phyloP scores from a whole-genome alignment of 2,329 filamentous ascomycete genomes.

The Bipolaris sorokiniana region DNA sequence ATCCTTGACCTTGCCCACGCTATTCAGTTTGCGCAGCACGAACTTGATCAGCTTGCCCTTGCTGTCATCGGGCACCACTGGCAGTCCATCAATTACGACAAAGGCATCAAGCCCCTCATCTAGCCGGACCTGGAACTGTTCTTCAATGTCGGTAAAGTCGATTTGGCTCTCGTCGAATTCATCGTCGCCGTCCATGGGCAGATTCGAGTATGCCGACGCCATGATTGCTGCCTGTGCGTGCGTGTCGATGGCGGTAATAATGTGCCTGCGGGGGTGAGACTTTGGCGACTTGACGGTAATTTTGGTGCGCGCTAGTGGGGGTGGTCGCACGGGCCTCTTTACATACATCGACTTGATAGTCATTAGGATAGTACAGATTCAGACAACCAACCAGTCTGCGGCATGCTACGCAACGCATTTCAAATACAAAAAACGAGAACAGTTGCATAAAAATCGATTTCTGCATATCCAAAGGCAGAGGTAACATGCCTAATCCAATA shows the following conservation, averaged over 20 bases:
- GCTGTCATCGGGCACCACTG: conserved; percentile 85
- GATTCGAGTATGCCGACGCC: conserved; percentile 91
- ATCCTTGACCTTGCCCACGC: conserved; percentile 82
- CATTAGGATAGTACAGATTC: neutral
- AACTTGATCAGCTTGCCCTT: conserved; percentile 96
- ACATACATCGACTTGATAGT: neutral
- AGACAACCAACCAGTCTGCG: no score
- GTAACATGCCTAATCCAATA: conserved; percentile 7
- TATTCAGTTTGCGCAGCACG: conserved; percentile 88
- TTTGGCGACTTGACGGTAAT: conserved; percentile 10
- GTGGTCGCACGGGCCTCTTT: conserved; percentile 11
- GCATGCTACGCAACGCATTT: neutral
- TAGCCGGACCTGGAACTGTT: conserved; percentile 93
- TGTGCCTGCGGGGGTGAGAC: conserved; percentile 19
- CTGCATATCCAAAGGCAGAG: conserved; percentile 3
- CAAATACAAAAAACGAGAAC: neutral
- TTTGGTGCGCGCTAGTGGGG: conserved; percentile 21
- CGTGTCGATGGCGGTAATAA: conserved; percentile 23
- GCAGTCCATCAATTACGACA: conserved; percentile 93
- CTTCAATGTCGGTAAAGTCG: conserved; percentile 91
- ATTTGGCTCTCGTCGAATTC: conserved; percentile 93
- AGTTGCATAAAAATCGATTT: neutral
- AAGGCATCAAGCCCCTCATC: conserved; percentile 97
- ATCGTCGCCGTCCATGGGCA: conserved; percentile 78
- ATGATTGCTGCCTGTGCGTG: conserved; percentile 62